Base-by-base conservation (phyloP, 2,329 filamentous ascomycete genomes). In the Colletotrichum lini region DNA sequence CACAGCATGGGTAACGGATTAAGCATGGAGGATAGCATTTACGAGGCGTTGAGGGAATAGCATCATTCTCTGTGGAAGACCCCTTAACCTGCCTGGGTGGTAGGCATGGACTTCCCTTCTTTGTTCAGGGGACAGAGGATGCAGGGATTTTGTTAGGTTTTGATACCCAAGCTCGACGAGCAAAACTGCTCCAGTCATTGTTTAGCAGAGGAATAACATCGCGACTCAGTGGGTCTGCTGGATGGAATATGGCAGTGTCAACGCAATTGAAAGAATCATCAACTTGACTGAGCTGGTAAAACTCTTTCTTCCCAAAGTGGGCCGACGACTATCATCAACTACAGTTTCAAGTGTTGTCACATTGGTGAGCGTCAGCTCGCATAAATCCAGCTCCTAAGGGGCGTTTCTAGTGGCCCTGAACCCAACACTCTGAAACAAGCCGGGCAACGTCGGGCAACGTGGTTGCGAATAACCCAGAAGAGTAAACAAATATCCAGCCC, bases 111-210 rank as follows among this genome's bases (percentile, higher is more conserved):
- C 30, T 9, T 52, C 13, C n/a, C 7, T 61, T 50, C 26, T 26
- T 13, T 9, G 30, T 50, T 40, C 6, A 9, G 16, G 18, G 23
- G 40, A 23, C 9, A 50, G 59, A 52, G 35, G 21, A n/a, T 52
- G 54, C 54, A 30, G 26, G 47, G 35, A 52, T 18, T 52, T n/a
- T 50, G 35, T 62, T 52, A 50, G 30, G 38, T 42, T 38, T 38
- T 62, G 59, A 62, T 62, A 62, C 59, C 59, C 59, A 42, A 26
- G 21, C 9, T 18, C 21, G 35, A 42, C n/a, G 35, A 62, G 59
- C 59, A 52, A 42, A 50, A 30, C 2, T 62, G 59, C 47, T 62
- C 59, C 16, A 38, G 45, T 52, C 47, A 38, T 15, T 21, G 21
- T 26, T 61, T 62, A 26, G n/a, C 42, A 30, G 47, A 42, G 59